These are phyloP conservation scores for Yarrowia sp. DNA, from an alignment of 805 yeast species.

Conservation along the genomic window DNA sequence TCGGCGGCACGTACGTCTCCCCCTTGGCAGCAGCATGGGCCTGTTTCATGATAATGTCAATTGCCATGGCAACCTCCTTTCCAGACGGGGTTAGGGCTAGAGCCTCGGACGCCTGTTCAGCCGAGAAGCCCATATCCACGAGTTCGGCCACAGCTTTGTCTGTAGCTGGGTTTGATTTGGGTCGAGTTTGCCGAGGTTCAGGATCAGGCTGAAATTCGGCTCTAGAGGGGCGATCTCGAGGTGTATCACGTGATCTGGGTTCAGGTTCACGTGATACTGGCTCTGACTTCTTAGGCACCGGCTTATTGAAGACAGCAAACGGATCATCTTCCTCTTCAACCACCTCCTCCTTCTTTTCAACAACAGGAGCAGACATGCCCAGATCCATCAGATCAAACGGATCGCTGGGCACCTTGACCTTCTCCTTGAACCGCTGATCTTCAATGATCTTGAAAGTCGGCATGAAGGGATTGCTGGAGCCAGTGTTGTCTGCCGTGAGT, in stretches of 20 bases:
- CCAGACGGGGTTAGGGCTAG: slow-evolving; percentile 53
- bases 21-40: slow-evolving; percentile 48
- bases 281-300: slow-evolving; percentile 1
- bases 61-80: slow-evolving; percentile 60
- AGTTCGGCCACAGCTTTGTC: slow-evolving; percentile 58
- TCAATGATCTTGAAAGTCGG: slow-evolving; percentile 28
- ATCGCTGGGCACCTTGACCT: background rate
- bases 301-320: slow-evolving; percentile 28
- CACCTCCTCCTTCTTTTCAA: background rate
- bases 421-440: background rate
- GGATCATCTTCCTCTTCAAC: slow-evolving; percentile 27
- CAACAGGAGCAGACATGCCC: slow-evolving; percentile 14
- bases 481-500: slow-evolving; percentile 11
- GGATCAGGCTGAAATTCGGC: background rate
- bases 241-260: background rate
- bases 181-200: background rate
- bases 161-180: slow-evolving; percentile 27
- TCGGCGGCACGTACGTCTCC: slow-evolving; percentile 15
- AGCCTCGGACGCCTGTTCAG: slow-evolving; percentile 59
- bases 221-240: slow-evolving; percentile 2
- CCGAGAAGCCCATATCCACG: slow-evolving; percentile 75
- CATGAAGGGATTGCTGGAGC: slow-evolving; percentile 20
- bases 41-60: slow-evolving; percentile 59
- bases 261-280: background rate
- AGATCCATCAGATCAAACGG: slow-evolving; percentile 25